Evolutionary conservation across 169 alveolate genomes (phyloP).

Genomic region (Cryptosporidium xiaoi): DNA sequence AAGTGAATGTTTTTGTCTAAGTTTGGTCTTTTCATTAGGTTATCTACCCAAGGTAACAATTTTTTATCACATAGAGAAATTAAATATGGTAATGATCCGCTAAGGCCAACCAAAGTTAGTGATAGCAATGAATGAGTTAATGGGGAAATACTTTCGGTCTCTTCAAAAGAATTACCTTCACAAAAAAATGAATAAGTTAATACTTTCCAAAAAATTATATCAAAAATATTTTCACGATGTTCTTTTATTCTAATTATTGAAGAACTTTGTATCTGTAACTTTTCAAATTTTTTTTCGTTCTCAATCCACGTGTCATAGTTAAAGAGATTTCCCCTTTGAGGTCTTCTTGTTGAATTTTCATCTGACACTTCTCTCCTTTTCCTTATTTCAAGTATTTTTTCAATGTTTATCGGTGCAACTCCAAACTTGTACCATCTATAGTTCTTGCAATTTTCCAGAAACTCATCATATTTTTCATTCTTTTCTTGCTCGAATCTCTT

Average conservation of each 20-base stretch:
- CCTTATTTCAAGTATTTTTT: slow-evolving; percentile 24
- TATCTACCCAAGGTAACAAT: background rate
- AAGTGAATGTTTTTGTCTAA: background rate
- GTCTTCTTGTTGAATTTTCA: slow-evolving; percentile 1
- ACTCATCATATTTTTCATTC: background rate
- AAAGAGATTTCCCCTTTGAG: background rate
- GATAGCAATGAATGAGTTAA: slow-evolving; percentile 17
- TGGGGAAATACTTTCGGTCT: background rate
- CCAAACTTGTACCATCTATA: slow-evolving; percentile 68
- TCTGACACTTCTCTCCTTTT: slow-evolving; percentile 48
- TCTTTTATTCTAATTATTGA: slow-evolving; percentile 57
- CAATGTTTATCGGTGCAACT: slow-evolving; percentile 41
- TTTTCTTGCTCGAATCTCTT: slow-evolving; percentile 48
- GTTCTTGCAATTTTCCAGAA: slow-evolving; percentile 17
- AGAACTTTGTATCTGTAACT: slow-evolving; percentile 26
- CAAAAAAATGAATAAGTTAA: slow-evolving; percentile 15
- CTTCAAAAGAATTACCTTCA: background rate
- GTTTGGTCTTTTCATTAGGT: background rate
- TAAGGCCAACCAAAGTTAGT: slow-evolving; percentile 28
- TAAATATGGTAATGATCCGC: slow-evolving; percentile 28
- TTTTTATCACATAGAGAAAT: slow-evolving; percentile 2
- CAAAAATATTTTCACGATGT: slow-evolving; percentile 46
- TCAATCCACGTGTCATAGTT: slow-evolving; percentile 52
- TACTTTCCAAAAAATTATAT: slow-evolving; percentile 47
- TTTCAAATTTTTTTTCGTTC: slow-evolving; percentile 50